Conservation (phyloP, 108 stramenopile genomes). For the Hondaea fermentalgiana region DNA sequence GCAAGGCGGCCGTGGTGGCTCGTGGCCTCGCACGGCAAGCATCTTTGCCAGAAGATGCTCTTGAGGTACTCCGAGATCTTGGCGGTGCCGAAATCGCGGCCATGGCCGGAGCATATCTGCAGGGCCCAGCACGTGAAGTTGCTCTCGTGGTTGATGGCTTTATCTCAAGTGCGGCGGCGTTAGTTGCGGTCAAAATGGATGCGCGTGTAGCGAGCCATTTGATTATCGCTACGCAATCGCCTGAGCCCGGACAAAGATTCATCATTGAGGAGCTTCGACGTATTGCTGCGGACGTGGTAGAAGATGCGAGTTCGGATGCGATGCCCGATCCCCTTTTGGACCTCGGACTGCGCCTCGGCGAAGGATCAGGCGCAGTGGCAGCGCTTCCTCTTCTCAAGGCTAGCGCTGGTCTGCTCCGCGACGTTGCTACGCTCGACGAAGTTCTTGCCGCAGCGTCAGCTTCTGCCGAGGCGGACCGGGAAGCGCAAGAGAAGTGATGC, state of each 20-base stretch:
- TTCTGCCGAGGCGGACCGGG: no score
- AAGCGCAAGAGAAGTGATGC: no score
- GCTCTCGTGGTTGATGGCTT: slow-evolving; percentile 69
- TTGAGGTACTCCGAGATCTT: slow-evolving; percentile 23
- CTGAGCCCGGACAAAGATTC: slow-evolving; percentile 43
- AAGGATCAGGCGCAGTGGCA: not conserved
- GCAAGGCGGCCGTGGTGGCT: slow-evolving; percentile 56
- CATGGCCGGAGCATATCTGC: slow-evolving; percentile 61
- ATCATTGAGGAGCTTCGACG: not conserved
- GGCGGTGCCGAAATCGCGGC: slow-evolving; percentile 71
- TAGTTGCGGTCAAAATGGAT: slow-evolving; percentile 53
- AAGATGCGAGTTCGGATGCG: no score
- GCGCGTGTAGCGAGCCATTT: slow-evolving; percentile 45
- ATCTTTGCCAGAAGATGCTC: not conserved
- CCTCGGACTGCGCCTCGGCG: not conserved
- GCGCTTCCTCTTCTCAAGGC: not conserved
- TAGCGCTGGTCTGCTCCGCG: not conserved
- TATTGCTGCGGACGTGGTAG: not conserved
- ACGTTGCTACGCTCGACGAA: not conserved
- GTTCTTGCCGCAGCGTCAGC: not conserved
- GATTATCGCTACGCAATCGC: slow-evolving; percentile 57
- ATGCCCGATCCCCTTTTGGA: not conserved
- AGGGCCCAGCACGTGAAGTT: slow-evolving; percentile 44
- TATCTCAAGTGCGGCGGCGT: slow-evolving; percentile 60
- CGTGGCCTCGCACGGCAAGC: slow-evolving; percentile 47